A percentile compares a stretch with the other conserved stretches of the same genome.
Conservation (phyloP, 805 yeast species). For the Candida schatavii region DNA sequence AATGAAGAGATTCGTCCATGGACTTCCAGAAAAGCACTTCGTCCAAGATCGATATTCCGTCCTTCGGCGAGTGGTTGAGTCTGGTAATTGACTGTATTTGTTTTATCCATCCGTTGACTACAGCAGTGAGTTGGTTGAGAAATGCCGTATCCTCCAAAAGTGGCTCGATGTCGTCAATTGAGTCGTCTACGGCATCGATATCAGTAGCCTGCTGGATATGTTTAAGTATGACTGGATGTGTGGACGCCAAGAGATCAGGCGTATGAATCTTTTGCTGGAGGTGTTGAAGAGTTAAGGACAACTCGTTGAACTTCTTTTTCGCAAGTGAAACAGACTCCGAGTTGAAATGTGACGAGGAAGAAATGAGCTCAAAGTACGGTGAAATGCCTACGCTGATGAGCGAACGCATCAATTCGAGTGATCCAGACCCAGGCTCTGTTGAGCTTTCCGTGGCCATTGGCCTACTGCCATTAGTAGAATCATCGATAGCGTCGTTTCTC, state of each 20-base stretch:
- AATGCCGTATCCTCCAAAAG: slow-evolving; percentile 48
- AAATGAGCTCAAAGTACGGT: slow-evolving; percentile 62
- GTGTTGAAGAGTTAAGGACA: slow-evolving; percentile 64
- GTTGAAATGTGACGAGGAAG: slow-evolving; percentile 7
- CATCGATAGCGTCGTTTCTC: background rate
- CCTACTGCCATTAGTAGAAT: background rate
- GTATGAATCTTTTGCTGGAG: slow-evolving; percentile 64
- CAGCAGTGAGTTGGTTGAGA: slow-evolving; percentile 65
- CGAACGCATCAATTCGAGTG: slow-evolving; percentile 54
- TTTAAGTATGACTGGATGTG: slow-evolving; percentile 47
- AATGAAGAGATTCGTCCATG: slow-evolving; percentile 56
- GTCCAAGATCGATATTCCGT: slow-evolving; percentile 52
- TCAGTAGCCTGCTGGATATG: background rate
- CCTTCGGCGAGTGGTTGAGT: slow-evolving; percentile 49
- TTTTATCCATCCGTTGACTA: slow-evolving; percentile 73
- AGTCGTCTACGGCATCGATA: slow-evolving; percentile 9
- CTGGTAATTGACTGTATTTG: slow-evolving; percentile 56
- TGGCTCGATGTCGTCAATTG: slow-evolving; percentile 32
- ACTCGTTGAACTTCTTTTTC: slow-evolving; percentile 63
- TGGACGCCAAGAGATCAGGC: slow-evolving; percentile 55
- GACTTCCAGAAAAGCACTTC: slow-evolving; percentile 80
- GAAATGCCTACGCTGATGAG: slow-evolving; percentile 62
- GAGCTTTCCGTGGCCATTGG: background rate
- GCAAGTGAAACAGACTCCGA: slow-evolving; percentile 23
- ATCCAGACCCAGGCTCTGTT: slow-evolving; percentile 2